A percentile compares a stretch with the other conserved stretches of the same genome.
These are phyloP conservation scores for Zasmidium citrigriseum DNA, from an alignment of 2,329 filamentous ascomycete genomes.

Conservation along the genomic window DNA sequence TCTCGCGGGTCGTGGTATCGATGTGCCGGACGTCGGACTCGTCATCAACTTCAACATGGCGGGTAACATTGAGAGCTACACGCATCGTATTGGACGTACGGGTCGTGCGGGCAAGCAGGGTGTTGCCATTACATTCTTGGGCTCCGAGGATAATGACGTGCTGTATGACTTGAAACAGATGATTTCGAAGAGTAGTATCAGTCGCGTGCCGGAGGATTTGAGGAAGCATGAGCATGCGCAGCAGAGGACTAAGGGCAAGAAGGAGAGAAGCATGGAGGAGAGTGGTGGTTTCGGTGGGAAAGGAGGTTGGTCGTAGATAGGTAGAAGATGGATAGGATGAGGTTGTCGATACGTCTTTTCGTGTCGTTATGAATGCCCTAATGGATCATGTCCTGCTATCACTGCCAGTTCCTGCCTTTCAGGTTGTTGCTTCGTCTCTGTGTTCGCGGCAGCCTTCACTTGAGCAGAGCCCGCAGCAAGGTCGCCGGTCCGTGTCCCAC, in stretches of 20 bases:
- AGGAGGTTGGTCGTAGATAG: constrained; percentile 31
- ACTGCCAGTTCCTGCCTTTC: too few species aligned
- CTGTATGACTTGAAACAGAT: constrained; percentile 94
- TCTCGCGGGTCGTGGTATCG: constrained; percentile 94
- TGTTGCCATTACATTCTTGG: constrained; percentile 93
- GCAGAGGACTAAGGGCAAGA: constrained; percentile 53
- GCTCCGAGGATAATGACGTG: constrained; percentile 83
- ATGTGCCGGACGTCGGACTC: constrained; percentile 88
- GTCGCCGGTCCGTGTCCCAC: too few species aligned
- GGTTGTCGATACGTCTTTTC: too few species aligned
- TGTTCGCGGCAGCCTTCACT: too few species aligned
- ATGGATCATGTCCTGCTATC: too few species aligned
- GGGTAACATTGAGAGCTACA: constrained; percentile 87
- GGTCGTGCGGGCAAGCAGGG: constrained; percentile 96
- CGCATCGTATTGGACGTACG: constrained; percentile 93
- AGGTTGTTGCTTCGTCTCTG: too few species aligned
- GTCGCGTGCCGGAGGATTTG: constrained; percentile 87
- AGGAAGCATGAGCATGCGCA: constrained; percentile 89
- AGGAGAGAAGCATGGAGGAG: constrained; percentile 37
- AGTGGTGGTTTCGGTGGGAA: constrained; percentile 38
- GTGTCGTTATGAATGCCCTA: too few species aligned
- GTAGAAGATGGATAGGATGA: too few species aligned
- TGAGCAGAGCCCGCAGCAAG: too few species aligned
- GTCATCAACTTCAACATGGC: constrained; percentile 99
- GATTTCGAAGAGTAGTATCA: constrained; percentile 85